A percentile compares a stretch with the other conserved stretches of the same genome.
Conservation (phyloP, 2,329 filamentous ascomycete genomes). For the Arthrobotrys conoides region DNA sequence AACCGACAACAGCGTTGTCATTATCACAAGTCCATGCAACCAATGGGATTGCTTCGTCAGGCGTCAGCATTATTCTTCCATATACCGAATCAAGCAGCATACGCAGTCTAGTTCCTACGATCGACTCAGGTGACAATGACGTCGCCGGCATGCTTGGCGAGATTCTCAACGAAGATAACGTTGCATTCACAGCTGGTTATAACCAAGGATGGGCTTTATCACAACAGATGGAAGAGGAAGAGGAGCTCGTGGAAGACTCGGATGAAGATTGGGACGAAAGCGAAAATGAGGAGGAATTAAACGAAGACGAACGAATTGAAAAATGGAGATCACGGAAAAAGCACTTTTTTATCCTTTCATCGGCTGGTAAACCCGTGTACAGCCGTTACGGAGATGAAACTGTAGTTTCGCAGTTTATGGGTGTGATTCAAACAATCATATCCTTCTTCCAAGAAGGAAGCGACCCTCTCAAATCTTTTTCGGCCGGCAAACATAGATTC, state of each 20-base stretch:
- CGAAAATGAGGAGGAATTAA: constrained; percentile 63
- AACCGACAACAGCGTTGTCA: constrained; percentile 57
- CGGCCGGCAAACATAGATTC: constrained; percentile 87
- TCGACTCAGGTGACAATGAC: constrained; percentile 63
- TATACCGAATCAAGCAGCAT: constrained; percentile 63
- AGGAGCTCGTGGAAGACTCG: constrained; percentile 59
- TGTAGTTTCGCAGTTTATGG: constrained; percentile 92
- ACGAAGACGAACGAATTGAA: constrained; percentile 73
- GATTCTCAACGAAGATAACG: constrained; percentile 63
- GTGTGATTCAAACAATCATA: constrained; percentile 95
- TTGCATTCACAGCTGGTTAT: constrained; percentile 56
- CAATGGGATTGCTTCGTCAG: constrained; percentile 38
- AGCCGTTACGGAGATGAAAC: constrained; percentile 92
- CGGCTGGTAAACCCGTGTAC: constrained; percentile 96
- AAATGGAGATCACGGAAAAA: constrained; percentile 94
- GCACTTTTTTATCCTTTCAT: constrained; percentile 96
- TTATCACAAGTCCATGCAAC: constrained; percentile 60
- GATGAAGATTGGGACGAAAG: constrained; percentile 64
- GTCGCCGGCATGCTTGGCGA: constrained; percentile 64
- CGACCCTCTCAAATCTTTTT: constrained; percentile 85
- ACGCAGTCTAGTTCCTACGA: constrained; percentile 63
- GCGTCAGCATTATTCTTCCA: constrained; percentile 46
- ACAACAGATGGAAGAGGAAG: constrained; percentile 57
- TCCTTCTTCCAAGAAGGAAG: constrained; percentile 87
- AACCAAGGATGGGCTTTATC: constrained; percentile 46